These are phyloP conservation scores for Epithemia pelagica DNA, from an alignment of 108 stramenopile genomes.

Conservation along the genomic window DNA sequence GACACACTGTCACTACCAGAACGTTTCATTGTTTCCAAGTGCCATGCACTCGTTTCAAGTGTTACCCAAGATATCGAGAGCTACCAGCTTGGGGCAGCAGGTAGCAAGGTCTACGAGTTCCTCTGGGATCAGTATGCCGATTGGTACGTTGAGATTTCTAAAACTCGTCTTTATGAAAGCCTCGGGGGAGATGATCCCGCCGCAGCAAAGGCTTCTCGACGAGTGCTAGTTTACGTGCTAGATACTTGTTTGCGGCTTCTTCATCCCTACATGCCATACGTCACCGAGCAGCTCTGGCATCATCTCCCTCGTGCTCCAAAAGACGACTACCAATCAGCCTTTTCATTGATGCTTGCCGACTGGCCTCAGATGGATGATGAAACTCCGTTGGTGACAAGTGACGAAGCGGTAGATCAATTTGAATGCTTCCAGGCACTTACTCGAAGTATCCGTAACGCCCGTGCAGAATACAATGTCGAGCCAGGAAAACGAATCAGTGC, in stretches of 20 bases:
- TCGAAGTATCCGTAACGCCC: conserved; percentile 83
- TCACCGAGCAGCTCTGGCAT: conserved; percentile 98
- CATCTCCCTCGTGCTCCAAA: conserved; percentile 69
- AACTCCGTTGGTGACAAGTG: conserved; percentile 49
- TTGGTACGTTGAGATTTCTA: conserved; percentile 94
- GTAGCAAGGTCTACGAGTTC: conserved; percentile 89
- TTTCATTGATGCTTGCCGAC: conserved; percentile 78
- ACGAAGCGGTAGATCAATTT: conserved; percentile 55
- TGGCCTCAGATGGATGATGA: conserved; percentile 85
- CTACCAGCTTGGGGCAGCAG: conserved; percentile 83
- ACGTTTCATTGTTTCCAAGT: conserved; percentile 87
- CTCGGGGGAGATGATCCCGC: conserved; percentile 60
- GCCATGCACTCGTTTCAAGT: conserved; percentile 72
- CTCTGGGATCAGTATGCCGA: conserved; percentile 97
- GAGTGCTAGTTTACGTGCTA: conserved; percentile 91
- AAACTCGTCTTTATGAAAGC: conserved; percentile 83
- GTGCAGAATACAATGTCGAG: conserved; percentile 89
- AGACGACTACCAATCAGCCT: conserved; percentile 42
- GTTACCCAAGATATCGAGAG: conserved; percentile 86
- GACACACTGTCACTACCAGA: conserved; percentile 72
- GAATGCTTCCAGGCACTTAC: conserved; percentile 84
- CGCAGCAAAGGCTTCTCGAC: conserved; percentile 71
- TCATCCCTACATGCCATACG: conserved; percentile 98
- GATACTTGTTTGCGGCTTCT: conserved; percentile 89
- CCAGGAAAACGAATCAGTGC: conserved; percentile 80